Evolutionary conservation across 495 filamentous ascomycete species (phyloP), one percentile per base, ranked within the genome.

Genomic region (Bacidia gigantensis): DNA sequence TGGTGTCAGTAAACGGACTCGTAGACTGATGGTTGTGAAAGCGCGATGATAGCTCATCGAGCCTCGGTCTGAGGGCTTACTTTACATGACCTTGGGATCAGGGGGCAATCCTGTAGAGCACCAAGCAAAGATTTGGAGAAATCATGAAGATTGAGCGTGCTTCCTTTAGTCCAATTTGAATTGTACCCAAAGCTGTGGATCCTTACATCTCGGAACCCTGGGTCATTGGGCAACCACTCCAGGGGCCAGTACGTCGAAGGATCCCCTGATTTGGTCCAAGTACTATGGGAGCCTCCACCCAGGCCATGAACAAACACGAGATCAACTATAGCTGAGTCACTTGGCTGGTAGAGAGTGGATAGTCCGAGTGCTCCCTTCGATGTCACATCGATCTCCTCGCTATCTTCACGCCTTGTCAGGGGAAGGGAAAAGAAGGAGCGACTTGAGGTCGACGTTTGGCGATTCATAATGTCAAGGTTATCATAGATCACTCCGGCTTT

Each of bases 111-210:
- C 3, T 57, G 57, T 2, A 76, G 45, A 18, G 61, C 65, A 21
- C 55, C 64, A 14, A 77, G 57, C 7, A 77, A 45, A 7, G 65
- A 59, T 42, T 67, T 65, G 5, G 54, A 70, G 49, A 78, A 74
- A 56, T 72, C 63, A 43, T 67, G 64, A 18, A 73, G 62, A 20
- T 65, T 66, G 0, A 76, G 57, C 35, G 60, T 56, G 55, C 64
- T 71, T 26, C 62, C 59, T 46, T 54, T 61, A 17, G 38, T 25
- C 56, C 55, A 67, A 26, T 65, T 51, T 9, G 67, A 62, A 46
- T 69, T 58, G 51, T 72, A 72, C 1, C 68, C 68, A 58, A 66
- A 70, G 12, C 40, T 61, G 39, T 67, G 64, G 22, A 70, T 64
- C 1, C 68, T 58, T n/a, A 65, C 64, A 41, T 58, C 41, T 35